Base-by-base conservation (phyloP, 1,284 basidiomycete species). In the Microbotryum violaceum region DNA sequence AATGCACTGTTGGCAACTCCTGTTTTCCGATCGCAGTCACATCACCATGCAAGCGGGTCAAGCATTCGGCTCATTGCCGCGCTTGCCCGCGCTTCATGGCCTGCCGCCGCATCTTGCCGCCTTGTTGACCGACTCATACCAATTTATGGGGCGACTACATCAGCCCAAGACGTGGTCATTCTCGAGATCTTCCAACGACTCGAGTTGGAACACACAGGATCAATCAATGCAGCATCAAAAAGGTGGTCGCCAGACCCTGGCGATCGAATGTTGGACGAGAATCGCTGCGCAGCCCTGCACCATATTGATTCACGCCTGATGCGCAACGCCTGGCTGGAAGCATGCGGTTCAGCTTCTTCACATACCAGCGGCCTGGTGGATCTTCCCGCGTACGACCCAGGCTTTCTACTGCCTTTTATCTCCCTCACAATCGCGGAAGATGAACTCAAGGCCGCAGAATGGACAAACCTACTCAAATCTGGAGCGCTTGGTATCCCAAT, bases 1-100 rank as follows among this genome's bases (percentile, higher is more conserved):
- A 68, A 66, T 61, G 62, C 60, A 31, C 54, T 68, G n/a, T 62
- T 62, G 44, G 67, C 67, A 12, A 66, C 61, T n/a, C 9, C 58
- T 7, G 18, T 37, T 7, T 64, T 64, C 56, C 60, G 4, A 25
- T 37, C 16, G 18, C 27, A 12, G 18, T 48, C 18, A 48, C 23
- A 42, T 0, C 14, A 42, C 27, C 25, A 12, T 29, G n/a, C 33
- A 23, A 25, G 25, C 12, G 9, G 8, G 8, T n/a, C 9, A 20
- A 27, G n/a, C 3, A 47, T 68, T 16, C 3, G 31, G 18, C 62
- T 68, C 49, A 51, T 56, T 6, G 49, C 62, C 33, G 62, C 64
- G 2, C 65, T 68, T 42, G 56, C 64, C 0, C 23, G 45, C 9
- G 49, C 61, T 1, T 66, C 67, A 1, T 25, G 56, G 20, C 16